phyloP scores from a whole-genome alignment of 164 flowering plant genomes.

The Tetracentron sinense region DNA sequence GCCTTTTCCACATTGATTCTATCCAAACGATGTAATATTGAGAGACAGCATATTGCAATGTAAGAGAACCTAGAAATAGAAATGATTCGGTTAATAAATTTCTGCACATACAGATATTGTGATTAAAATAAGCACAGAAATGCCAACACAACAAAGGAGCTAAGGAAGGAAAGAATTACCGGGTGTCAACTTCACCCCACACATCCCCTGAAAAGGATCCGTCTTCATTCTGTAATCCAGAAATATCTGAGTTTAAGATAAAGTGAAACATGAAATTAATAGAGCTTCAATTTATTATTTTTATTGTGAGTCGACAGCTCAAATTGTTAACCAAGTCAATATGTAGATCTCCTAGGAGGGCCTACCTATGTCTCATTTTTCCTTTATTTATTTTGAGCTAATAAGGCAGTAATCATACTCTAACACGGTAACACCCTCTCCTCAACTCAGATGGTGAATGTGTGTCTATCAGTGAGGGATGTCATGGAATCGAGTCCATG shows the following conservation, averaged over 20 bases:
- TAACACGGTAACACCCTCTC: too few species aligned
- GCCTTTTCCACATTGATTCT: slow-evolving; percentile 84
- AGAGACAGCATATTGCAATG: slow-evolving; percentile 70
- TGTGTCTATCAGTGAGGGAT: too few species aligned
- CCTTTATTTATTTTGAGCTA: neutral
- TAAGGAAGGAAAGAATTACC: slow-evolving; percentile 34
- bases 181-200: slow-evolving; percentile 94
- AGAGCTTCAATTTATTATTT: neutral
- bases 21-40: slow-evolving; percentile 56
- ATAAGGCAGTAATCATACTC: neutral
- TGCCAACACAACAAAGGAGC: neutral
- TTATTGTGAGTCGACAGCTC: neutral
- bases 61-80: slow-evolving; percentile 68
- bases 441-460: too few species aligned
- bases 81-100: neutral
- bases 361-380: neutral
- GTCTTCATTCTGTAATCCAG: slow-evolving; percentile 81
- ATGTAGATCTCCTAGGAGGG: neutral
- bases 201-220: slow-evolving; percentile 93
- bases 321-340: neutral
- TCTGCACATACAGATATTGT: neutral
- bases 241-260: slow-evolving; percentile 49
- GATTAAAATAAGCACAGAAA: neutral
- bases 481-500: too few species aligned
- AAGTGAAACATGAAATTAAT: slow-evolving; percentile 25